Percentiles rank a stretch among this genome's conserved stretches.
Conservation (phyloP, 106 monocot species). For the Alisma plantagoaquatica region DNA sequence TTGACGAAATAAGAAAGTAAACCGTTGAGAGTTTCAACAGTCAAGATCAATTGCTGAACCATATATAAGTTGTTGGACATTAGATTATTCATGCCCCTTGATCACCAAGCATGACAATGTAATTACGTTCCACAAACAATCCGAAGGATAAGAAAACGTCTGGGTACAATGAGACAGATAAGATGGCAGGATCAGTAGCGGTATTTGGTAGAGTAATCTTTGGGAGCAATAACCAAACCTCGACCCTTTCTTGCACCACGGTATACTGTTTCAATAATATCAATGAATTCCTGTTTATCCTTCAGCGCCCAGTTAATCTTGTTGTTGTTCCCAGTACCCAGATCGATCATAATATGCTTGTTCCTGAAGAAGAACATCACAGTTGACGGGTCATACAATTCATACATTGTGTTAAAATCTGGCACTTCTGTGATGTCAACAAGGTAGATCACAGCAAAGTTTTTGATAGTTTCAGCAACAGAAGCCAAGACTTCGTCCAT, state of each 20-base stretch:
- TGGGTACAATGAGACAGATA: too few species aligned
- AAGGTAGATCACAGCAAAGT: slow-evolving; percentile 69
- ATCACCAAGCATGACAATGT: too few species aligned
- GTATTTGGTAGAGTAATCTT: slow-evolving; percentile 80
- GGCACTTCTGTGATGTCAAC: slow-evolving; percentile 76
- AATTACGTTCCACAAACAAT: too few species aligned
- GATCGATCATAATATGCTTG: slow-evolving; percentile 87
- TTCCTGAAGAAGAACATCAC: slow-evolving; percentile 89
- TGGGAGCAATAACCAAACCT: slow-evolving; percentile 72
- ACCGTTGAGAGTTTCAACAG: too few species aligned
- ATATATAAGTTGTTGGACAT: too few species aligned
- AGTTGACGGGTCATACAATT: slow-evolving; percentile 61
- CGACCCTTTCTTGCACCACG: slow-evolving; percentile 74
- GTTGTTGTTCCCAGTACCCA: slow-evolving; percentile 83
- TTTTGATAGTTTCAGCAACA: slow-evolving; percentile 74
- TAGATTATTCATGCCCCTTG: too few species aligned
- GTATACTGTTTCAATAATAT: slow-evolving; percentile 73
- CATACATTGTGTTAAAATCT: slow-evolving; percentile 82
- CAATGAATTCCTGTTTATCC: slow-evolving; percentile 82
- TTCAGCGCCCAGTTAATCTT: slow-evolving; percentile 86
- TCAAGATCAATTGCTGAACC: too few species aligned
- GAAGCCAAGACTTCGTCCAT: slow-evolving; percentile 76
- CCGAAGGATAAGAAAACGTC: too few species aligned
- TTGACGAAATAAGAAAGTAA: too few species aligned
- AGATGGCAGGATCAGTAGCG: slow-evolving; percentile 48